These are phyloP conservation scores for Ustilago loliicola DNA, from an alignment of 1,284 basidiomycete species.

Conservation along the genomic window DNA sequence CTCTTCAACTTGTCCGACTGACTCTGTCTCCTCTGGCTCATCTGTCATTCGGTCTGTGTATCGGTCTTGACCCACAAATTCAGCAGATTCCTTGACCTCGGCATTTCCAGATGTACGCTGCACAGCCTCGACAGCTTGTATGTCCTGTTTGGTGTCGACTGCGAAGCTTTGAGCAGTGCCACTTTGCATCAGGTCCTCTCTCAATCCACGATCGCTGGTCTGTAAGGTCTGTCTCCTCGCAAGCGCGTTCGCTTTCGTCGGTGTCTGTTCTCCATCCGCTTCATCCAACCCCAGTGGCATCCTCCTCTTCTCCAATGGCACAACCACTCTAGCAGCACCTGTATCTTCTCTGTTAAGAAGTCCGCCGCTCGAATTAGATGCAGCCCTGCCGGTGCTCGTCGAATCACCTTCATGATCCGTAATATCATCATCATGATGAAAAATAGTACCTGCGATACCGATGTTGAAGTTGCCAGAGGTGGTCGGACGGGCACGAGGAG, in stretches of 20 bases:
- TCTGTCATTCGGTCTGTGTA: constrained; percentile 1
- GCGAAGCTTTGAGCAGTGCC: too few species aligned
- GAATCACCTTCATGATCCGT: constrained; percentile 37
- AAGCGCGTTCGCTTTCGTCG: constrained; percentile 30
- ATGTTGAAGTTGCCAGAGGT: constrained; percentile 36
- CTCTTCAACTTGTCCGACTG: neutral
- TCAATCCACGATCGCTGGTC: neutral
- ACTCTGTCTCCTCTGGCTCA: constrained; percentile 1
- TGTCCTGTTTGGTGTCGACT: neutral
- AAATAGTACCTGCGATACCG: constrained; percentile 45
- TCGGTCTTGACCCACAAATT: neutral
- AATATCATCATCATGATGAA: constrained; percentile 41
- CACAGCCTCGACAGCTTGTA: neutral
- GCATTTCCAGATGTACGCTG: neutral
- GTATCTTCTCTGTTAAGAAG: neutral
- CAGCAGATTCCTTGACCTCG: neutral
- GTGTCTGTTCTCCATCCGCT: constrained; percentile 44
- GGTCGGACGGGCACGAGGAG: constrained; percentile 42
- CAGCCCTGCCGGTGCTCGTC: neutral
- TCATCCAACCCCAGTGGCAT: constrained; percentile 21
- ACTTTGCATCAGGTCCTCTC: too few species aligned
- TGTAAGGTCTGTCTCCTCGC: constrained; percentile 10
- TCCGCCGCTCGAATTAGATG: neutral
- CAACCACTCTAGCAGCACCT: constrained; percentile 14
- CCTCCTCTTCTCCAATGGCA: constrained; percentile 34